These are phyloP conservation scores for Piper betle DNA, from an alignment of 164 flowering plant genomes.

Conservation along the genomic window DNA sequence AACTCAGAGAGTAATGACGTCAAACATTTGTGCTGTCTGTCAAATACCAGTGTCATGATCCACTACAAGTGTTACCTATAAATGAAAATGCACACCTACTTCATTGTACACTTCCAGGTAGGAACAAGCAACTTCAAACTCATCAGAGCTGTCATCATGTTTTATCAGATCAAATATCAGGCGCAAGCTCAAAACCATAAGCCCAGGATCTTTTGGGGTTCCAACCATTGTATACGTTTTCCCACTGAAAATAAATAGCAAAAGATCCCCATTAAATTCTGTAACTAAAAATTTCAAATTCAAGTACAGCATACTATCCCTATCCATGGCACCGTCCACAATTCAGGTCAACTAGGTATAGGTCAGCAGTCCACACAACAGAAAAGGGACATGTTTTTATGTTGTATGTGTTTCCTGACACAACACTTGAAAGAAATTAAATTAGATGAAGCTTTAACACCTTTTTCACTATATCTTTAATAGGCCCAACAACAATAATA, in stretches of 20 bases:
- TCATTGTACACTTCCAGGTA: conserved; percentile 97
- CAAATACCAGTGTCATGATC: conserved; percentile 27
- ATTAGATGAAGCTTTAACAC: no score
- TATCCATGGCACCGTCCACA: no score
- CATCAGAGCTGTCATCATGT: conserved; percentile 45
- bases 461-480: no score
- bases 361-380: no score
- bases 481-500: no score
- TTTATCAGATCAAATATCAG: conserved; percentile 68
- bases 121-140: conserved; percentile 78
- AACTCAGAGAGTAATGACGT: conserved; percentile 5
- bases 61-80: conserved; percentile 35
- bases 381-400: no score
- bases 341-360: no score
- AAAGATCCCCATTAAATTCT: background rate
- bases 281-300: no score
- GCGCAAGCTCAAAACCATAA: conserved; percentile 85
- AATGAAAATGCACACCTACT: conserved; percentile 23
- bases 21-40: conserved; percentile 3
- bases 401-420: no score
- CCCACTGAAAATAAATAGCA: conserved; percentile 37
- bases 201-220: conserved; percentile 67
- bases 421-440: no score
- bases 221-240: conserved; percentile 95
- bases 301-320: no score